Base-by-base conservation (phyloP, 805 yeast species). In the Candida michaelii region DNA sequence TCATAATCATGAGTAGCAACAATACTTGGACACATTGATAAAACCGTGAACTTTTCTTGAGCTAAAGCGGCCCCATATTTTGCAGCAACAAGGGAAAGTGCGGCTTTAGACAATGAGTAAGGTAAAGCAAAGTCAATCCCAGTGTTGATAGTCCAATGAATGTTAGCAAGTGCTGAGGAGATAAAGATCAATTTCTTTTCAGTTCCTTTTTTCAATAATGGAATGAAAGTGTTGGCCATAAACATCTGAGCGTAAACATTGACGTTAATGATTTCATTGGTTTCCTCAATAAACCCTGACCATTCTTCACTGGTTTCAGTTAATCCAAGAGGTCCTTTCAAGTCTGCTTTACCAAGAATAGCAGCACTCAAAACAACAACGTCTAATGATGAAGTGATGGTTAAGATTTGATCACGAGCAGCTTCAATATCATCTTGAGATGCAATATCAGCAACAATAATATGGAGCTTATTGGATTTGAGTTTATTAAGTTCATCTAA, bases 51-150 rank as follows among this genome's bases (percentile, higher is more conserved):
- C 21, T 33, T 33, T 19, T 33, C 36, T 12, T 6, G 5, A 21
- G 36, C 27, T 13, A 33, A 33, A 14, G 36, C 4, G 8, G 18
- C 36, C 8, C 15, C 36, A 21, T 19, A 33, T 21, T 33, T 33
- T 8, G 36, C 36, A 21, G 36, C 27, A 18, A n/a, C 27, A 19
- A 33, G 27, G 3, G 36, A 33, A 21, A 33, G 27, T n/a, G 41
- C 34, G 12, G 41, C 41, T 23, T 37, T 37, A 18, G 41, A 37
- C 14, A 37, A n/a, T 21, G 41, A 37, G 17, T 37, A 37, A 15
- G 41, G 35, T 15, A 37, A 27, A 12, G 6, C 13, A 29, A 17
- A 15, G 13, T 13, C 16, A 30, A 37, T 18, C 3, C 27, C 35
- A 13, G 34, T 18, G 10, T 37, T 14, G 12, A 37, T 10, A 13